Evolutionary conservation across 2,329 filamentous ascomycete species (phyloP), one percentile per base, ranked within the genome.

Genomic region (Cordyceps pruinosa): DNA sequence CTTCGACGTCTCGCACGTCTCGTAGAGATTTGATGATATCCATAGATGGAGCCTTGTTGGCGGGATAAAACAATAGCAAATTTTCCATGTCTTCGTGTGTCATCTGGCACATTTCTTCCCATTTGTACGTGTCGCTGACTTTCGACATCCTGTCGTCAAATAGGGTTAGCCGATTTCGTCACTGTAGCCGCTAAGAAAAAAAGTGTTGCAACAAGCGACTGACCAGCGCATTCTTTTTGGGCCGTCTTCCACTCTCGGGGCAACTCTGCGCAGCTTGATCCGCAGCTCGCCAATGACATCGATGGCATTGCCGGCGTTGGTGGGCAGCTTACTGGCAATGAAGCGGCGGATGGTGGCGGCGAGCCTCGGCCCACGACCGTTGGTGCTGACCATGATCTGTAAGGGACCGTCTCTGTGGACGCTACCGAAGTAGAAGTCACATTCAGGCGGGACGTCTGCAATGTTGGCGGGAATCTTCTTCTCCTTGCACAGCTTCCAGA

Each of bases 371-470:
- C 94, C 94, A 69, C 96, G 97, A 53, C 94, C 94, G 70, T 97
- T 99, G 35, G 94, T 99, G 75, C 89, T 95, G 65, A 99, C 93
- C 94, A 99, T 99, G 66, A 99, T 87, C 76, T 99, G 94, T 60
- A 99, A 74, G 6, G 94, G 94, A 0, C 94, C 94, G 70, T 99
- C 94, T 51, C 94, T 87, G 73, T 99, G 90, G 39, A 97, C 87
- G 69, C 89, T 94, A 61, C 94, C 94, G 75, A 99, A 99, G 78
- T 97, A 99, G 70, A 99, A 99, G 69, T 99, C 94, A 73, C 94
- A 99, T 72, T 99, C 94, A 1, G 90, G 83, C 0, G 94, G 94
- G 4, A 99, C 94, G 69, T 99, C 94, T 63, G 94, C 94, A 63
- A 99, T 96, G 72, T 99, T 99, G 58, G 91, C 92, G 6, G 91